A percentile compares a stretch with the other conserved stretches of the same genome.
Evolutionary conservation across 805 yeast species (phyloP).

Genomic region (Yarrowia sp.): DNA sequence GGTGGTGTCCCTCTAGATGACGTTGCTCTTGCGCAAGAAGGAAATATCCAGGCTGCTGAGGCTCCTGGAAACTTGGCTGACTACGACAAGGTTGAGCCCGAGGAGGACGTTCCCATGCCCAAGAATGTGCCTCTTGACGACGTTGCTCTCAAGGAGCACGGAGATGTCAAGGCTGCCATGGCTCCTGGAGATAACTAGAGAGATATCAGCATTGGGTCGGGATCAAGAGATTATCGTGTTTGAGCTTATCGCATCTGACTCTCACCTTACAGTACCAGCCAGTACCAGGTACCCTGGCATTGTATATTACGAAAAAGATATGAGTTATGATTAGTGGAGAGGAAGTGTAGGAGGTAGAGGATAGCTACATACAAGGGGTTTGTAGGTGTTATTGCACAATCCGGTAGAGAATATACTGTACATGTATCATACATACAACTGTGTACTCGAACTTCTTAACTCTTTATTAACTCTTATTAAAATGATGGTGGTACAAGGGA

Average conservation of each 20-base stretch:
- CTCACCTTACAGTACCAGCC: too few relatives aligned
- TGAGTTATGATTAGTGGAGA: neutral
- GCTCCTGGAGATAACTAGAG: constrained; percentile 15
- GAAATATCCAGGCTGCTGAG: neutral
- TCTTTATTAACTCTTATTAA: too few relatives aligned
- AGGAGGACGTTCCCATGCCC: constrained; percentile 22
- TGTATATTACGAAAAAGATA: neutral
- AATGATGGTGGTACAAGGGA: too few relatives aligned
- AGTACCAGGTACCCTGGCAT: too few relatives aligned
- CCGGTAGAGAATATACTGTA: too few relatives aligned
- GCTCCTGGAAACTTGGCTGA: neutral
- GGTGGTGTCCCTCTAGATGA: neutral
- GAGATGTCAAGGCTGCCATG: constrained; percentile 15
- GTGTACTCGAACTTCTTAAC: too few relatives aligned
- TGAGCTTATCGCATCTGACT: neutral
- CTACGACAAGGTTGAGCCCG: constrained; percentile 1
- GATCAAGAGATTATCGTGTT: neutral
- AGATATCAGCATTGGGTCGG: too few relatives aligned
- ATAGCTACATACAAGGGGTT: too few relatives aligned
- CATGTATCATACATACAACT: too few relatives aligned
- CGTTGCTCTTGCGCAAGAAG: neutral
- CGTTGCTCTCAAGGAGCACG: constrained; percentile 2
- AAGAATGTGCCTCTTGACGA: neutral
- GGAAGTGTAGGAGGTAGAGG: neutral
- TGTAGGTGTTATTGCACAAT: too few relatives aligned